Conservation (phyloP, 1,139 yeast genomes). For the Sugiyamaella paludigena region DNA sequence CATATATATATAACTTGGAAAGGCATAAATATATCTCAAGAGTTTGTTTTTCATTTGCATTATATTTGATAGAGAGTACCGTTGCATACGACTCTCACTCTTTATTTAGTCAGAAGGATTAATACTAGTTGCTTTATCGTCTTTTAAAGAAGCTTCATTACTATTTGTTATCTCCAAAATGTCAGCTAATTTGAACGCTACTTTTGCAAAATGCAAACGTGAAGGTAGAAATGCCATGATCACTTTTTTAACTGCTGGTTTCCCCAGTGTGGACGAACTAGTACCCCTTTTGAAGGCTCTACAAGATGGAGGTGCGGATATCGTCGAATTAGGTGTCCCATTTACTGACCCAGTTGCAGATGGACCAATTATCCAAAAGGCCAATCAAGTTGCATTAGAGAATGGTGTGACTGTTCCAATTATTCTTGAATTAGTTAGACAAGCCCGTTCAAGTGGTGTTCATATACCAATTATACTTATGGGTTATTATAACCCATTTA, state of each 20-base stretch:
- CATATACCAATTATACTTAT: slow-evolving; percentile 84
- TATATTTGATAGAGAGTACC: too few relatives aligned
- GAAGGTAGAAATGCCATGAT: slow-evolving; percentile 84
- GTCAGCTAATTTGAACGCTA: slow-evolving; percentile 67
- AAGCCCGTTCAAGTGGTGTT: slow-evolving; percentile 81
- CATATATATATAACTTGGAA: neutral
- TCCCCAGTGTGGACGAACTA: slow-evolving; percentile 83
- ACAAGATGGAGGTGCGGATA: slow-evolving; percentile 94
- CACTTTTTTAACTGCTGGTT: slow-evolving; percentile 93
- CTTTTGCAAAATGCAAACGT: slow-evolving; percentile 66
- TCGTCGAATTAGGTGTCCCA: slow-evolving; percentile 93
- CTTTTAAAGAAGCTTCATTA: slow-evolving; percentile 8
- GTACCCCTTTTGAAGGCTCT: slow-evolving; percentile 80
- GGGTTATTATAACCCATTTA: slow-evolving; percentile 97
- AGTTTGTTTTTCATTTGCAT: neutral
- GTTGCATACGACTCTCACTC: neutral
- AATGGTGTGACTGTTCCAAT: slow-evolving; percentile 74
- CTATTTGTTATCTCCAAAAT: too few relatives aligned
- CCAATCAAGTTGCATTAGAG: slow-evolving; percentile 67
- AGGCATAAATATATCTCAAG: neutral
- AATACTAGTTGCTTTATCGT: neutral
- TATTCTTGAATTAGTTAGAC: slow-evolving; percentile 64
- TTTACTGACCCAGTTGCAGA: slow-evolving; percentile 99
- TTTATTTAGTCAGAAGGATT: neutral
- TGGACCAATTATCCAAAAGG: slow-evolving; percentile 92